Percentiles rank a stretch among this genome's conserved stretches.
phyloP scores from a whole-genome alignment of 257 asterid genomes.

The Solanum appendiculatum region DNA sequence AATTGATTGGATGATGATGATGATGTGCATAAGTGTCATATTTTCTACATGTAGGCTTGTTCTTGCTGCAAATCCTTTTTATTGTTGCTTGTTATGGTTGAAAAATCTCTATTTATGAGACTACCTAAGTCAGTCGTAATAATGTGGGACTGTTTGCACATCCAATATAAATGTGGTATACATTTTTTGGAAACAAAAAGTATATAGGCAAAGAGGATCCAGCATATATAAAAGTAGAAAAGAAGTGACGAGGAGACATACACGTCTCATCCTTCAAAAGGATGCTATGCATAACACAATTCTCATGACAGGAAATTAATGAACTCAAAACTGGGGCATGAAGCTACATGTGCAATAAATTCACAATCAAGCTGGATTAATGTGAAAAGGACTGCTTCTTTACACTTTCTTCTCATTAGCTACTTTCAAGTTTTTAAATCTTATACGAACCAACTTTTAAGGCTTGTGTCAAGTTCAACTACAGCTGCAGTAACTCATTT shows the following conservation, averaged over 20 bases:
- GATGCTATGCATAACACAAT: not conserved
- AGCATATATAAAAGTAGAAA: not conserved
- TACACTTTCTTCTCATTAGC: not conserved
- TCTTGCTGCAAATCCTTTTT: not conserved
- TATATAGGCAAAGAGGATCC: not conserved
- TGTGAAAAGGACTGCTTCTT: not conserved
- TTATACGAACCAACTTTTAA: not conserved
- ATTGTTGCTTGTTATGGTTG: not conserved
- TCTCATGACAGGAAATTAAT: not conserved
- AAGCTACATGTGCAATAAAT: conserved; percentile 19
- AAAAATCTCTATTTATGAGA: not conserved
- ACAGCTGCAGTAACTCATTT: not conserved
- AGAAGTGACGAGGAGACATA: not conserved
- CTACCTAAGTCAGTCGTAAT: not conserved
- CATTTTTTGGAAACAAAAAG: not conserved
- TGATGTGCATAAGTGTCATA: conserved; percentile 24
- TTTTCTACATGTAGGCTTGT: not conserved
- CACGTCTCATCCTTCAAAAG: not conserved
- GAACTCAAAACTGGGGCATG: conserved; percentile 3
- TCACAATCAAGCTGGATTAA: not conserved
- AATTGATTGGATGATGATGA: conserved; percentile 34
- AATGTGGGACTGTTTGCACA: not conserved
- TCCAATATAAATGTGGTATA: not conserved
- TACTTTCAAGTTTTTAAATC: not conserved
- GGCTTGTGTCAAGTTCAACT: not conserved